Evolutionary conservation across 176 grass and related monocot genomes (phyloP).

Genomic region (Oryza officinalis): DNA sequence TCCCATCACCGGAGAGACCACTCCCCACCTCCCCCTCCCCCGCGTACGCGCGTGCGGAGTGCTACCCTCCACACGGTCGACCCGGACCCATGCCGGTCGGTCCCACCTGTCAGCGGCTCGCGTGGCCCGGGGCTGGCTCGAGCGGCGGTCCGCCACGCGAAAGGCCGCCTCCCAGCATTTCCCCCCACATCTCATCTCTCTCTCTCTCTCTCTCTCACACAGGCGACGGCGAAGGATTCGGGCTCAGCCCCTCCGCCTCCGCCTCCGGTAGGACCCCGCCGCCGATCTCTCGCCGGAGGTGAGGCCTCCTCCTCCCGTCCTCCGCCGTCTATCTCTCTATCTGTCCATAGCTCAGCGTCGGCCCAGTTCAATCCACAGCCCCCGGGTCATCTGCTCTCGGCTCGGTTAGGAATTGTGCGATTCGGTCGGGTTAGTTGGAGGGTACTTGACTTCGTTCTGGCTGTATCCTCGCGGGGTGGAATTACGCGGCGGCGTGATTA

Average conservation of each 20-base stretch:
- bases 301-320: too few relatives aligned
- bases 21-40: neutral
- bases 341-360: neutral
- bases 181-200: neutral
- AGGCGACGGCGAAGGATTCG: neutral
- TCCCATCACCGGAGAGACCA: neutral
- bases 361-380: neutral
- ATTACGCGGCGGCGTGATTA: neutral
- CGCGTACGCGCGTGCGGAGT: neutral
- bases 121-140: neutral
- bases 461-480: neutral
- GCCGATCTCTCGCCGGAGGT: conserved; percentile 27
- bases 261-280: neutral
- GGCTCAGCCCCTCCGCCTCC: neutral
- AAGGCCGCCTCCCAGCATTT: conserved; percentile 13
- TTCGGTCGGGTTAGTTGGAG: neutral
- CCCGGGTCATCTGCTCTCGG: neutral
- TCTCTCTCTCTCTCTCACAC: neutral
- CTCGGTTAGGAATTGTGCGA: neutral
- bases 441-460: neutral
- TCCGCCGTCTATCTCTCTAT: neutral
- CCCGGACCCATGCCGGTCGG: rapidly evolving
- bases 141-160: conserved; percentile 26
- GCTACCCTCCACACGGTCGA: neutral
- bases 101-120: neutral